These are phyloP conservation scores for Copromyces sp. DNA, from an alignment of 495 filamentous ascomycete genomes.

Conservation along the genomic window DNA sequence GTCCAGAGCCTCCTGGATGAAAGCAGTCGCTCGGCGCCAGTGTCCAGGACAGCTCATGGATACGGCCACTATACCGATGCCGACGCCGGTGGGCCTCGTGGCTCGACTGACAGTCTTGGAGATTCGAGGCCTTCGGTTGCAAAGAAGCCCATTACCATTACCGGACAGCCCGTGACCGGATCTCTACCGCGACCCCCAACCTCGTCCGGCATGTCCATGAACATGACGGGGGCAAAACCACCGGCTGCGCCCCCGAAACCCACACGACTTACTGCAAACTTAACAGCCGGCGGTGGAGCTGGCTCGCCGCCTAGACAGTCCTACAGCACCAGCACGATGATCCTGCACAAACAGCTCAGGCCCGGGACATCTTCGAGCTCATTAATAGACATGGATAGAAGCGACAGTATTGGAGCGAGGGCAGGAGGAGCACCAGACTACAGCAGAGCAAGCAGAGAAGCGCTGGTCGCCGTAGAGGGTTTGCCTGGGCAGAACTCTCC, in stretches of 20 bases:
- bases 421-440: conserved; percentile 11
- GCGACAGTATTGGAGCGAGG: conserved; percentile 1
- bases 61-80: conserved; percentile 76
- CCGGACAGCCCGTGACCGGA: neutral
- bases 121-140: conserved; percentile 17
- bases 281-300: conserved; percentile 21
- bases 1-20: conserved; percentile 83
- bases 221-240: conserved; percentile 17
- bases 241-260: conserved; percentile 42
- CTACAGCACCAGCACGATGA: neutral
- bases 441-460: conserved; percentile 8
- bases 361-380: conserved; percentile 1
- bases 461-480: conserved; percentile 27
- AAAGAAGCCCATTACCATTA: conserved; percentile 21
- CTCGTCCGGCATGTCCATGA: neutral
- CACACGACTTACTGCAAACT: conserved; percentile 39
- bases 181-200: neutral
- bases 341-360: conserved; percentile 3
- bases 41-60: conserved; percentile 69
- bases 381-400: neutral
- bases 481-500: conserved; percentile 27
- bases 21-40: conserved; percentile 46
- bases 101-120: conserved; percentile 5
- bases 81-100: conserved; percentile 5
- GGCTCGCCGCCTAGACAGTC: conserved; percentile 27